These are phyloP conservation scores for Candida chilensis DNA, from an alignment of 805 yeast species.

Conservation along the genomic window DNA sequence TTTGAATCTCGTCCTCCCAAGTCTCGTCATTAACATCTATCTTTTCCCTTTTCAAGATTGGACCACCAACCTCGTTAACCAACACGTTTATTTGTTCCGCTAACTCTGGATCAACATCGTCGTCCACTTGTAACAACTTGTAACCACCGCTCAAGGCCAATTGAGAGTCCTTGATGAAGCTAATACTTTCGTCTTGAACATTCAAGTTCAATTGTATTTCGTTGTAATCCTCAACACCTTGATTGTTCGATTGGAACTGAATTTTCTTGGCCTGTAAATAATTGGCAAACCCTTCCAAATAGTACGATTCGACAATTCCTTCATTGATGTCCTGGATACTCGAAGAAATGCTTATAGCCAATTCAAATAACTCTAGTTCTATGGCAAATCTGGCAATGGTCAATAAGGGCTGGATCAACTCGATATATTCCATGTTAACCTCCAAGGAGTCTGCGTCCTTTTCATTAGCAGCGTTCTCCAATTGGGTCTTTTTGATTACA, in stretches of 20 bases:
- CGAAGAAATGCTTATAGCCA: slow-evolving; percentile 50
- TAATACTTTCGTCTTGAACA: slow-evolving; percentile 15
- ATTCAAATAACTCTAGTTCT: slow-evolving; percentile 67
- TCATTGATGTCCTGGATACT: slow-evolving; percentile 75
- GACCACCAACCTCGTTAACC: slow-evolving; percentile 54
- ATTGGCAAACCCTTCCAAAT: slow-evolving; percentile 75
- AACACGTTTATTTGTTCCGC: slow-evolving; percentile 41
- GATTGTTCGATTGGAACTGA: slow-evolving; percentile 14
- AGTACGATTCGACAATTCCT: slow-evolving; percentile 70
- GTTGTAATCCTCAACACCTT: slow-evolving; percentile 28
- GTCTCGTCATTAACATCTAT: slow-evolving; percentile 27
- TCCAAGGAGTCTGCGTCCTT: slow-evolving; percentile 25
- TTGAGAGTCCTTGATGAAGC: slow-evolving; percentile 27
- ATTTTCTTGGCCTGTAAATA: slow-evolving; percentile 29
- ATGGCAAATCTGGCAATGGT: slow-evolving; percentile 67
- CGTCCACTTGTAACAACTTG: slow-evolving; percentile 21
- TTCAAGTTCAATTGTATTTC: slow-evolving; percentile 17
- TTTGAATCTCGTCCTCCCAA: slow-evolving; percentile 45
- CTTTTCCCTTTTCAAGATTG: slow-evolving; percentile 25
- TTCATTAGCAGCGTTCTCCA: slow-evolving; percentile 30
- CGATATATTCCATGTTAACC: slow-evolving; percentile 45
- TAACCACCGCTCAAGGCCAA: slow-evolving; percentile 25
- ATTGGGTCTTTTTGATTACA: slow-evolving; percentile 33
- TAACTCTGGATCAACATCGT: slow-evolving; percentile 52
- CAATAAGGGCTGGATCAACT: slow-evolving; percentile 63